Conservation (phyloP, 495 filamentous ascomycete genomes). For the Trichodelitschia bisporula region DNA sequence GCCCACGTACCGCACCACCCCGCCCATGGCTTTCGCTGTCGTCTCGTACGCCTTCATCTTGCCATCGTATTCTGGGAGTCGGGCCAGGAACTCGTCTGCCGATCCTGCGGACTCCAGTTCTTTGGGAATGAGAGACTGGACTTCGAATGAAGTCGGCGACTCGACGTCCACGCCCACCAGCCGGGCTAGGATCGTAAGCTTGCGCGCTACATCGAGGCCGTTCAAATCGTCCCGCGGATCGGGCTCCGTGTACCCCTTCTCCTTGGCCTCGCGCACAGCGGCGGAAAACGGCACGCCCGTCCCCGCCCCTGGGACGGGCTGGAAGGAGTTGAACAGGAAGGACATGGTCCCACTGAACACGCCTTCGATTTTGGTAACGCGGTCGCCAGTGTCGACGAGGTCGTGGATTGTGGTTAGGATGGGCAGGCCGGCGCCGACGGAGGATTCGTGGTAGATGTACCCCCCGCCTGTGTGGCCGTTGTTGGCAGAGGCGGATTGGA, state of each 20-base stretch:
- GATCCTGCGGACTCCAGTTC: slow-evolving; percentile 49
- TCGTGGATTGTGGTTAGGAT: slow-evolving; percentile 80
- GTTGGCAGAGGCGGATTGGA: slow-evolving; percentile 33
- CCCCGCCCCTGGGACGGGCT: slow-evolving; percentile 17
- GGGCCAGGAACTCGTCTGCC: slow-evolving; percentile 59
- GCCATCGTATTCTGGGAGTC: slow-evolving; percentile 49
- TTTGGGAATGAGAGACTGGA: slow-evolving; percentile 70
- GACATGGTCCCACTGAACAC: slow-evolving; percentile 92
- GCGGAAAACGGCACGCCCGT: slow-evolving; percentile 52
- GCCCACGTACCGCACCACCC: slow-evolving; percentile 89
- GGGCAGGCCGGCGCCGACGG: slow-evolving; percentile 76
- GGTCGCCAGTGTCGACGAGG: slow-evolving; percentile 68
- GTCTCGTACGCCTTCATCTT: slow-evolving; percentile 66
- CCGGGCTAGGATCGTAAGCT: slow-evolving; percentile 79
- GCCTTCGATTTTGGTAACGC: slow-evolving; percentile 72
- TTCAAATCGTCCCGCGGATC: slow-evolving; percentile 92
- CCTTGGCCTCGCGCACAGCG: slow-evolving; percentile 73
- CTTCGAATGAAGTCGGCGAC: slow-evolving; percentile 62
- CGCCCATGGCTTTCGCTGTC: slow-evolving; percentile 54
- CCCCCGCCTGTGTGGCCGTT: slow-evolving; percentile 16
- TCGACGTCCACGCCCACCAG: slow-evolving; percentile 54
- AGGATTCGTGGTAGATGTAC: slow-evolving; percentile 77
- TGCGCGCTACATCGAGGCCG: slow-evolving; percentile 87
- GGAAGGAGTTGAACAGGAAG: slow-evolving; percentile 90
- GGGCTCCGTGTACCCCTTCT: slow-evolving; percentile 89